Base-by-base conservation (phyloP, 2,329 filamentous ascomycete species). In the Epichloe festucae region DNA sequence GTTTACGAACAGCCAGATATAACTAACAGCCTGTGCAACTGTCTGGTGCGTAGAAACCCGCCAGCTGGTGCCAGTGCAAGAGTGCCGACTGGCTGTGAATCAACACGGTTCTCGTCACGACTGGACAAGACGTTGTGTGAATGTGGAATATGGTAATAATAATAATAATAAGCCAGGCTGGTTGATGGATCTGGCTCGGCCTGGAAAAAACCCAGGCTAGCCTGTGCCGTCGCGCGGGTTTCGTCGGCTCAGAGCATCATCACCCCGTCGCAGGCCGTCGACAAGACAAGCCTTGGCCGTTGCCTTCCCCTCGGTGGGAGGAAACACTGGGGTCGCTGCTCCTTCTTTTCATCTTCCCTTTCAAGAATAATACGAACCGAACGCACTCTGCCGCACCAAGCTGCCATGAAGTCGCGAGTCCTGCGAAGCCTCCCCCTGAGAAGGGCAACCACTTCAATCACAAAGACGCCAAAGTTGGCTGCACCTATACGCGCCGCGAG, bases 401-500 rank as follows among this genome's bases (percentile, higher is more conserved):
- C 34, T 50, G 58, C 44, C 49, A 70, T 70, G 67, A 68, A 60
- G 58, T 61, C 63, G 49, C 61, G 63, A 53, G 58, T 65, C 52
- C 55, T 70, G 51, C 59, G 61, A 51, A 56, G 60, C 50, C 55
- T 62, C 49, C 56, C 56, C 62, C 55, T 66, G 42, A 59, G 60
- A 42, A 60, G 60, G 53, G 59, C 58, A 23, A 46, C 49, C 39
- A 51, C 54, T 35, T 47, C 59, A 41, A 60, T 53, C 52, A 49
- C 57, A 45, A 55, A 57, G 53, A 34, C 56, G 49, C 55, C 55
- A 51, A 53, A 55, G 46, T 53, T 59, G 52, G 54, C 55, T 39
- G 50, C 58, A 48, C 51, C 58, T 17, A 51, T 63, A 49, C 69
- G 74, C 56, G 59, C 60, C 40, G 71, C 70, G 38, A 72, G 75